phyloP scores from a whole-genome alignment of 1,284 basidiomycete genomes.

The Inonotus hispidus region DNA sequence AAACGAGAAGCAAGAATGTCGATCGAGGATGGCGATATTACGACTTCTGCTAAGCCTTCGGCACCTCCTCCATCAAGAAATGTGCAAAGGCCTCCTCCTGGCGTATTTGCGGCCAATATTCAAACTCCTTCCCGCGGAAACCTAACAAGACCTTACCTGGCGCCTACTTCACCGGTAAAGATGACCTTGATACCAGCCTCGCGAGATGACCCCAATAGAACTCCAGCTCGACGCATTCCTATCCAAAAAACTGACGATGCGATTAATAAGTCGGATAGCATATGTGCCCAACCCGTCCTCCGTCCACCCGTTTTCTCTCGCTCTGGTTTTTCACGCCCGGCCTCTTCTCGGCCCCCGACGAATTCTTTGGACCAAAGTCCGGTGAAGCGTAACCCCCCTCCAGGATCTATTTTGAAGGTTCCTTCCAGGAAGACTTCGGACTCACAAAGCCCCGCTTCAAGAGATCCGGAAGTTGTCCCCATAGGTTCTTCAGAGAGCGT shows the following conservation, averaged over 20 bases:
- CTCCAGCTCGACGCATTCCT: constrained; percentile 20
- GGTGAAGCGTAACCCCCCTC: not conserved
- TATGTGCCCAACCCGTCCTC: constrained; percentile 6
- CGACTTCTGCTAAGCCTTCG: not conserved
- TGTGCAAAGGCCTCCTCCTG: constrained; percentile 15
- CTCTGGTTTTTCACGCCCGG: not conserved
- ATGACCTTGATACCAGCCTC: constrained; percentile 1
- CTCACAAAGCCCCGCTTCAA: not conserved
- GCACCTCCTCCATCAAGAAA: not conserved
- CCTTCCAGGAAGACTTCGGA: not conserved
- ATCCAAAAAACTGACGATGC: constrained; percentile 6
- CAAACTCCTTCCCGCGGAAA: not conserved
- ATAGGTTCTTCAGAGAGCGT: not conserved
- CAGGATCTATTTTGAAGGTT: not conserved
- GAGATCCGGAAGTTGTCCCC: not conserved
- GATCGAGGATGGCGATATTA: not conserved
- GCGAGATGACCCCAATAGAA: constrained; percentile 19
- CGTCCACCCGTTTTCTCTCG: constrained; percentile 12
- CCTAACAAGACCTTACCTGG: not conserved
- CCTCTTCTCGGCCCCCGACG: too few species aligned
- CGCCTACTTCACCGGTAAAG: constrained; percentile 13
- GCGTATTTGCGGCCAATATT: not conserved
- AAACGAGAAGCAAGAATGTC: not conserved
- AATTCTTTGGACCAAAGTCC: constrained; percentile 17
- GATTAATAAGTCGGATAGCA: not conserved